Conservation (phyloP, 176 grass and related monocot genomes). For the Oryza rufipogon region DNA sequence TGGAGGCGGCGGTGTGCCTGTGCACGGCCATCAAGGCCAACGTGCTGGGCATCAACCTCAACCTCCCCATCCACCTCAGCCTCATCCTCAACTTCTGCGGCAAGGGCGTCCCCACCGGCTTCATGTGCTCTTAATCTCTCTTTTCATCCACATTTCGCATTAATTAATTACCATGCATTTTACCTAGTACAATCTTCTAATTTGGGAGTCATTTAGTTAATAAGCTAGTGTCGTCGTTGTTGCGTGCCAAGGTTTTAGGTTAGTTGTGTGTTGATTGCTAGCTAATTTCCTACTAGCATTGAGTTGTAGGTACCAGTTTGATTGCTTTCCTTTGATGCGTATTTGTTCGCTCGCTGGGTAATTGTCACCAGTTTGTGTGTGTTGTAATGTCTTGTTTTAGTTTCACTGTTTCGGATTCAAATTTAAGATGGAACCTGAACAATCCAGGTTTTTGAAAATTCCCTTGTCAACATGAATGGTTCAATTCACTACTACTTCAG, state of each 20-base stretch:
- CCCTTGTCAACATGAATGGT: background rate
- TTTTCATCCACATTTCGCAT: background rate
- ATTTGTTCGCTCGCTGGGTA: background rate
- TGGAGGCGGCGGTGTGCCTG: conserved; percentile 72
- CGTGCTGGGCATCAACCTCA: conserved; percentile 77
- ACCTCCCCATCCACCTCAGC: conserved; percentile 78
- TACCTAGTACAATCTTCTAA: background rate
- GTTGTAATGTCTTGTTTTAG: background rate
- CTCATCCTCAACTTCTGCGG: conserved; percentile 93
- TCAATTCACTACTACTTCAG: no score
- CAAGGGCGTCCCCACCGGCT: conserved; percentile 76
- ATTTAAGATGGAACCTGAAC: background rate
- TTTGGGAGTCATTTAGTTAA: background rate
- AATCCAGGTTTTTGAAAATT: background rate
- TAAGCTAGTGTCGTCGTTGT: background rate
- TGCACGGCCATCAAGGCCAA: conserved; percentile 82
- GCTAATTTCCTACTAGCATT: no score
- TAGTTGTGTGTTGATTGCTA: background rate
- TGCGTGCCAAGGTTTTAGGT: background rate
- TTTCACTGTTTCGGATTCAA: background rate
- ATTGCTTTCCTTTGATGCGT: background rate
- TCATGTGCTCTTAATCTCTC: conserved; percentile 56
- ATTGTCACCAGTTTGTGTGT: background rate
- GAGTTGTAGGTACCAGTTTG: background rate
- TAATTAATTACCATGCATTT: background rate